Percentiles rank a stretch among this genome's conserved stretches.
Evolutionary conservation across 345 rosid species (phyloP).

Genomic region (Hypericum perforatum): DNA sequence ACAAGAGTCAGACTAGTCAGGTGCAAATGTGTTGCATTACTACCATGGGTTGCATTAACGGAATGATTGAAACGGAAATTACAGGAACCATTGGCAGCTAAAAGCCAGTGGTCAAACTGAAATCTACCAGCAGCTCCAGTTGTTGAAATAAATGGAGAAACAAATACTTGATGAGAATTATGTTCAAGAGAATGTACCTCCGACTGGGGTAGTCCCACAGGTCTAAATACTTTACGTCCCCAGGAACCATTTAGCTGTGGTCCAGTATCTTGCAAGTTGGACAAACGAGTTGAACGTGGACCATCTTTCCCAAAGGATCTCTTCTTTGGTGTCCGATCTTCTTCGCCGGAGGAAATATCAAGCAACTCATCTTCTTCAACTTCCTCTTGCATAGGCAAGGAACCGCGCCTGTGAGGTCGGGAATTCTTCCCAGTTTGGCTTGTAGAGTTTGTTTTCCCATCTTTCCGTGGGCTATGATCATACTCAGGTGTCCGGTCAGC

Average conservation of each 20-base stretch:
- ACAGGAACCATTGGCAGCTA: too few species aligned
- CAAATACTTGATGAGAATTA: too few species aligned
- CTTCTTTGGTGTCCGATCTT: constrained; percentile 9
- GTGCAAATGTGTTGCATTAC: too few species aligned
- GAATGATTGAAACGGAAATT: too few species aligned
- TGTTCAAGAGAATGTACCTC: constrained; percentile 17
- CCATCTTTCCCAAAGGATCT: constrained; percentile 17
- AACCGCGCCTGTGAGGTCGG: constrained; percentile 14
- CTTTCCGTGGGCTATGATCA: constrained; percentile 15
- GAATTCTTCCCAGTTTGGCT: constrained; percentile 20
- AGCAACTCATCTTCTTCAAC: constrained; percentile 22
- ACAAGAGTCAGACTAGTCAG: too few species aligned
- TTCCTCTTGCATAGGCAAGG: constrained; percentile 21
- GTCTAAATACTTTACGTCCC: constrained; percentile 11
- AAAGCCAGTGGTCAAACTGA: too few species aligned
- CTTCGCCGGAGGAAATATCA: constrained; percentile 11
- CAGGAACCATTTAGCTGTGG: constrained; percentile 16
- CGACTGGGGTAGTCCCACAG: constrained; percentile 9
- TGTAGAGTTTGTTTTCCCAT: constrained; percentile 8
- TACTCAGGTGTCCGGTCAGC: too few species aligned
- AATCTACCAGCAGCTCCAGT: too few species aligned
- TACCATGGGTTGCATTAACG: too few species aligned
- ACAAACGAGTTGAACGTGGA: neutral
- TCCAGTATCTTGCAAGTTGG: constrained; percentile 15
- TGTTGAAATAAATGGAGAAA: too few species aligned